These are phyloP conservation scores for Pseudozyma sp. DNA, from an alignment of 1,284 basidiomycete species.

Conservation along the genomic window DNA sequence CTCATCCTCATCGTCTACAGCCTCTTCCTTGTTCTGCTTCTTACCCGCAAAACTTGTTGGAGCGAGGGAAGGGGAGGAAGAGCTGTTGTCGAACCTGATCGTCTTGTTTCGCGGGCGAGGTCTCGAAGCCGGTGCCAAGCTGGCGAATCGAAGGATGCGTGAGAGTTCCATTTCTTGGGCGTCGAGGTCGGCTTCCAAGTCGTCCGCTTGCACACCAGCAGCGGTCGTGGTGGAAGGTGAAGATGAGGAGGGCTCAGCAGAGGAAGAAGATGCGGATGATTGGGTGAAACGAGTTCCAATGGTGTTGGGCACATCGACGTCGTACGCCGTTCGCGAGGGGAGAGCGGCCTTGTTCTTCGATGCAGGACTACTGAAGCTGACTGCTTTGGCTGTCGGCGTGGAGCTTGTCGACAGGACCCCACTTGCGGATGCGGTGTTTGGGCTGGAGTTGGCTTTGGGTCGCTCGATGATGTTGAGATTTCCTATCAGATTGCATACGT, in stretches of 20 bases:
- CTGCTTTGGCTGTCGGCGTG: background rate
- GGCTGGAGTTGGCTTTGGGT: background rate
- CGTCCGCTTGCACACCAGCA: background rate
- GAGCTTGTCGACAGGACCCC: background rate
- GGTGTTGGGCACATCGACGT: conserved; percentile 37
- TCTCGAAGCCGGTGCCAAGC: conserved; percentile 16
- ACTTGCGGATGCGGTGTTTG: background rate
- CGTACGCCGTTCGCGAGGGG: conserved; percentile 13
- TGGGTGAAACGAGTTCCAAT: conserved; percentile 17
- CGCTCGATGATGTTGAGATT: conserved; percentile 30
- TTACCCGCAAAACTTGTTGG: too few species aligned
- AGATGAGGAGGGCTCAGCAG: background rate
- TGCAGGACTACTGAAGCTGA: background rate
- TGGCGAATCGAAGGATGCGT: conserved; percentile 31
- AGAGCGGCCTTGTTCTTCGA: background rate
- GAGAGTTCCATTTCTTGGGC: conserved; percentile 11
- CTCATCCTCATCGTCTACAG: background rate
- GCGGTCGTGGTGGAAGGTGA: background rate
- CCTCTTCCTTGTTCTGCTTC: too few species aligned
- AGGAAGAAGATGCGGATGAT: background rate
- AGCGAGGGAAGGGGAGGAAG: background rate
- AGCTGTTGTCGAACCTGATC: conserved; percentile 3
- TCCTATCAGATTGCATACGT: conserved; percentile 16
- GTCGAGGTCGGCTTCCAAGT: conserved; percentile 9
- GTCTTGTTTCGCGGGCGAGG: conserved; percentile 5